Base-by-base conservation (phyloP, 2,329 filamentous ascomycete genomes). In the Lasiodiplodia citricola region DNA sequence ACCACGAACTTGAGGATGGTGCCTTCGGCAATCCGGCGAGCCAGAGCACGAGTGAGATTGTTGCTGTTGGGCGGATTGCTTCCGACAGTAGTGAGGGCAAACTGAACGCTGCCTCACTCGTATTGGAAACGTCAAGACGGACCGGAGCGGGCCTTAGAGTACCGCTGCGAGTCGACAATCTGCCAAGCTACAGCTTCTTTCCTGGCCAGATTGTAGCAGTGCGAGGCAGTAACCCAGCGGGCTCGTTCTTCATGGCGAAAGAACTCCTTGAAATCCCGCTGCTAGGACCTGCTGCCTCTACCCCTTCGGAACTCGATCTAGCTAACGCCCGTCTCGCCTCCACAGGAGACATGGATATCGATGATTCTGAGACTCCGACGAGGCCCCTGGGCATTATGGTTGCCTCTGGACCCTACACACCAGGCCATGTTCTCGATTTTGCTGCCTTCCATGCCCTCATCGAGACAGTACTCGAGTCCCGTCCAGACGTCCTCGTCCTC, bases 191-290 rank as follows among this genome's bases (percentile, higher is more conserved):
- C 80, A 91, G 93, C 76, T 93, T 98, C 83, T 98, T 98, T 77
- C 96, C 95, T 0, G 96, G 96, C 6, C 94, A 98, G 77, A 93
- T 98, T 65, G 93, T 97, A 37, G 96, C 95, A 7, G 81, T 98
- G 35, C 87, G 87, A 70, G 96, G 96, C 8, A 93, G 90, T 73
- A 99, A 99, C 77, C 90, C 93, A 23, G 93, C 93, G 0, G 95
- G 95, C 0, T 87, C 90, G 47, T 91, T 92, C 74, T 97, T 98
- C 73, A 87, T 90, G 0, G 93, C 96, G 38, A 89, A 87, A 41
- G 90, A 97, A 75, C 81, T 96, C 3, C 84, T 98, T 7, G 83
- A 90, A 0, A 81, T 93, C 2, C 96, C 96, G 2, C 83, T 93
- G 3, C 85, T 97, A 16, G 89, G 90, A 3, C 89, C 86, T 70